Evolutionary conservation across 2,329 filamentous ascomycete species (phyloP).

Genomic region (Moelleriella libera): DNA sequence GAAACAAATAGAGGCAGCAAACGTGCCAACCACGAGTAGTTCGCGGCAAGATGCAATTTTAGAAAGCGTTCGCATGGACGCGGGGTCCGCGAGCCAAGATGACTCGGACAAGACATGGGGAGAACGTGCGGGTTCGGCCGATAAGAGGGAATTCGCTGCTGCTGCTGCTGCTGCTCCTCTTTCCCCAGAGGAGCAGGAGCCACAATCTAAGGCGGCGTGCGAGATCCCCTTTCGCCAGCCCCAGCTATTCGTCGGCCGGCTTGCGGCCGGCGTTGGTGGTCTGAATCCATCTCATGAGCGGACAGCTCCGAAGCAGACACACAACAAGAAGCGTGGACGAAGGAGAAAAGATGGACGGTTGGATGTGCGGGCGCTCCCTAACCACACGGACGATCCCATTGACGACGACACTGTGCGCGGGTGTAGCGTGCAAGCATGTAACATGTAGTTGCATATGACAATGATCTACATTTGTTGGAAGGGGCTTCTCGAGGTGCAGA

Average conservation of each 20-base stretch:
- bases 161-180: not conserved
- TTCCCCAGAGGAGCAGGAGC: not conserved
- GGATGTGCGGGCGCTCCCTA: slow-evolving; percentile 17
- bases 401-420: slow-evolving; percentile 6
- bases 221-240: slow-evolving; percentile 3
- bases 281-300: not conserved
- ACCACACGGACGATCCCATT: slow-evolving; percentile 18
- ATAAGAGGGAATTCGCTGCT: not conserved
- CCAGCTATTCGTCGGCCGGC: slow-evolving; percentile 14
- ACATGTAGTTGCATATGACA: not conserved
- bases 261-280: slow-evolving; percentile 2
- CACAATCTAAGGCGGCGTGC: not conserved
- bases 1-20: not conserved
- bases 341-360: slow-evolving; percentile 12
- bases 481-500: not conserved
- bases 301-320: slow-evolving; percentile 3
- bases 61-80: too few relatives aligned
- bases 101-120: too few relatives aligned
- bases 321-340: slow-evolving; percentile 4
- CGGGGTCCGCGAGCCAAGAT: too few relatives aligned
- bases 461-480: not conserved
- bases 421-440: not conserved
- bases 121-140: too few relatives aligned
- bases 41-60: too few relatives aligned
- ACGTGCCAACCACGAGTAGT: too few relatives aligned